Evolutionary conservation across 179 eudicot genomes (phyloP), one percentile per base, ranked within the genome.

Genomic region (Silene noctiflora): DNA sequence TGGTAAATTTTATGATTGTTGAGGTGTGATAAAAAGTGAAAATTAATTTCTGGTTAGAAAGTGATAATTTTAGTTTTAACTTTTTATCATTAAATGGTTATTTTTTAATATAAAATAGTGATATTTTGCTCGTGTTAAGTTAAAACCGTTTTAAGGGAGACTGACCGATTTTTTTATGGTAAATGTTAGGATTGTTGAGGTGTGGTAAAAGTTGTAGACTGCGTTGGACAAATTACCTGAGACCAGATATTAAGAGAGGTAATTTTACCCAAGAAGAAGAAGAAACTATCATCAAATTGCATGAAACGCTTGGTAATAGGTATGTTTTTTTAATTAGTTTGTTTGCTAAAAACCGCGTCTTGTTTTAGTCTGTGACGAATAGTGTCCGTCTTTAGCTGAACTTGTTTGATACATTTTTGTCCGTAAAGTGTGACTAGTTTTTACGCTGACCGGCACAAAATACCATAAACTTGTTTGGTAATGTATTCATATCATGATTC

Each of bases 181-280:
- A 39, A 19, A 20, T 77, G 33, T 5, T 74, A 90, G 95, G 95
- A 58, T 88, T 90, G 20, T 80, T 69, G 33, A 87, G 92, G 69
- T 87, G 91, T 78, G 95, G 85, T 22, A 83, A 83, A 60, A 83
- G 85, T 79, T 83, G 83, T 56, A 76, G 85, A 46, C 67, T 83
- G 4, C 74, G 83, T 20, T 83, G 85, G 85, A 83, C 78, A 8
- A 79, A 83, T 69, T 83, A 83, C 31, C 65, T 83, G 53, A 79
- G 83, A 42, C 85, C 85, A 0, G 83, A 83, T 44, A 83, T 83
- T 31, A 83, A 83, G 51, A 62, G 85, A 11, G 85, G 85, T n/a
- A 83, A 83, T 8, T 83, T 83, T 22, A 72, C 83, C n/a, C 72
- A 44, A 68, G 85, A 79, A 2, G 85, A 83, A 4, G 85, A 83